These are phyloP conservation scores for Knufia petricola DNA, from an alignment of 2,329 filamentous ascomycete species.

Conservation along the genomic window DNA sequence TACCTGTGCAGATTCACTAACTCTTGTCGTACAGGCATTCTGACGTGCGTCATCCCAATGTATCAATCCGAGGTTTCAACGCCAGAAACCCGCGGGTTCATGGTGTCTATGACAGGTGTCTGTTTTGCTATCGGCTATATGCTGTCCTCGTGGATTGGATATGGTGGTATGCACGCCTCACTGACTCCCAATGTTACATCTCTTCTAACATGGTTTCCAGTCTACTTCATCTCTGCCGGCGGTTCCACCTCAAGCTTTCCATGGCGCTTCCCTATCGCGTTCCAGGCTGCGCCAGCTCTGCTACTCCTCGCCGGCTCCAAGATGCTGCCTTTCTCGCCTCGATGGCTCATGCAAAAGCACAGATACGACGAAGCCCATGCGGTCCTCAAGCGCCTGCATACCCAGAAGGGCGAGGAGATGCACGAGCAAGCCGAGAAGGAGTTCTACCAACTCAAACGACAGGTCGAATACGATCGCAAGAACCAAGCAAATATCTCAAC, in stretches of 20 bases:
- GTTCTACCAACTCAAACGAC: constrained; percentile 37
- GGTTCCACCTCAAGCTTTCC: constrained; percentile 17
- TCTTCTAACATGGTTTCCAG: too few relatives aligned
- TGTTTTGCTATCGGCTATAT: constrained; percentile 20
- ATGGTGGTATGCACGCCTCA: too few relatives aligned
- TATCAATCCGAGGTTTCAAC: constrained; percentile 21
- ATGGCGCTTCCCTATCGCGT: constrained; percentile 29
- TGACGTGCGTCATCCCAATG: constrained; percentile 26
- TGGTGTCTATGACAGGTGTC: constrained; percentile 19
- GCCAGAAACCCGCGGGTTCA: constrained; percentile 19
- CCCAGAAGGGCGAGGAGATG: constrained; percentile 31
- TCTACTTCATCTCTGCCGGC: constrained; percentile 16
- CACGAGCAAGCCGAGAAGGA: constrained; percentile 30
- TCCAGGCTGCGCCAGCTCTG: constrained; percentile 34
- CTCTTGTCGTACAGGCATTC: too few relatives aligned
- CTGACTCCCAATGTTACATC: too few relatives aligned
- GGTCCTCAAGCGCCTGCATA: constrained; percentile 37
- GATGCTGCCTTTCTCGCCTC: constrained; percentile 42
- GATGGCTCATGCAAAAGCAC: constrained; percentile 37
- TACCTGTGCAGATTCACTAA: too few relatives aligned
- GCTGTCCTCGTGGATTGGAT: constrained; percentile 20
- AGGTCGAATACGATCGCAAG: constrained; percentile 33
- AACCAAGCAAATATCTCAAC: constrained; percentile 26
- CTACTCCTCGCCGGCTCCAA: constrained; percentile 32
- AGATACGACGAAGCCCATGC: constrained; percentile 33